Percentiles rank a stretch among this genome's conserved stretches.
phyloP scores from a whole-genome alignment of 495 filamentous ascomycete genomes.

The Hypoxylon lienhwacheense region DNA sequence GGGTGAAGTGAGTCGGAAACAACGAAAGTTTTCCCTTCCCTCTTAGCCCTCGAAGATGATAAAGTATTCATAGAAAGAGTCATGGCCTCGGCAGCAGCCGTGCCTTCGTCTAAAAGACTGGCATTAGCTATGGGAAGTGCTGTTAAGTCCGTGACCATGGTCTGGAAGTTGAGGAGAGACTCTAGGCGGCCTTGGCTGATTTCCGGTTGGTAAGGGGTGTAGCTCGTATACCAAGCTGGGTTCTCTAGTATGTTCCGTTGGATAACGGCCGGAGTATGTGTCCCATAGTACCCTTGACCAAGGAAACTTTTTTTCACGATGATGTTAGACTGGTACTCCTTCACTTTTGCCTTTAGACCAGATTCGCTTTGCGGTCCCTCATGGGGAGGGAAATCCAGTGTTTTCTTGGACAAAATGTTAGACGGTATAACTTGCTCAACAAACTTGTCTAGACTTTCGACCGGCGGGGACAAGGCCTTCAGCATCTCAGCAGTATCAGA shows the following conservation, averaged over 20 bases:
- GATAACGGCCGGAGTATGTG: slow-evolving; percentile 86
- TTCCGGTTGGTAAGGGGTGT: slow-evolving; percentile 97
- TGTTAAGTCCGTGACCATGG: slow-evolving; percentile 87
- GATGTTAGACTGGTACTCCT: slow-evolving; percentile 67
- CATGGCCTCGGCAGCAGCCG: slow-evolving; percentile 96
- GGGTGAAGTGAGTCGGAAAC: slow-evolving; percentile 84
- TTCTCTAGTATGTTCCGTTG: slow-evolving; percentile 92
- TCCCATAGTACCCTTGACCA: slow-evolving; percentile 85
- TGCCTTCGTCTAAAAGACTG: slow-evolving; percentile 89
- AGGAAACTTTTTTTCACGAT: slow-evolving; percentile 69
- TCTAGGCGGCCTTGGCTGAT: slow-evolving; percentile 95
- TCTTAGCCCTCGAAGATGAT: slow-evolving; percentile 71
- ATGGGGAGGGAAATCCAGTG: slow-evolving; percentile 46
- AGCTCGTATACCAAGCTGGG: slow-evolving; percentile 98
- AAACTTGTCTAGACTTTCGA: slow-evolving; percentile 77
- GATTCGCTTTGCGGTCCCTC: slow-evolving; percentile 64
- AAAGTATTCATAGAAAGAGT: slow-evolving; percentile 84
- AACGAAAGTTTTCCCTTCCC: slow-evolving; percentile 75
- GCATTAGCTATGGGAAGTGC: slow-evolving; percentile 90
- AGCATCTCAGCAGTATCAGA: slow-evolving; percentile 78
- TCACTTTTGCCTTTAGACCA: slow-evolving; percentile 64
- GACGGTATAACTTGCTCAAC: slow-evolving; percentile 82
- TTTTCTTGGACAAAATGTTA: slow-evolving; percentile 74
- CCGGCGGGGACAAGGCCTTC: slow-evolving; percentile 73
- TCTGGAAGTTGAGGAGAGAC: slow-evolving; percentile 96